These are phyloP conservation scores for Pseudogymnoascus sp. DNA, from an alignment of 2,329 filamentous ascomycete genomes.

Conservation along the genomic window DNA sequence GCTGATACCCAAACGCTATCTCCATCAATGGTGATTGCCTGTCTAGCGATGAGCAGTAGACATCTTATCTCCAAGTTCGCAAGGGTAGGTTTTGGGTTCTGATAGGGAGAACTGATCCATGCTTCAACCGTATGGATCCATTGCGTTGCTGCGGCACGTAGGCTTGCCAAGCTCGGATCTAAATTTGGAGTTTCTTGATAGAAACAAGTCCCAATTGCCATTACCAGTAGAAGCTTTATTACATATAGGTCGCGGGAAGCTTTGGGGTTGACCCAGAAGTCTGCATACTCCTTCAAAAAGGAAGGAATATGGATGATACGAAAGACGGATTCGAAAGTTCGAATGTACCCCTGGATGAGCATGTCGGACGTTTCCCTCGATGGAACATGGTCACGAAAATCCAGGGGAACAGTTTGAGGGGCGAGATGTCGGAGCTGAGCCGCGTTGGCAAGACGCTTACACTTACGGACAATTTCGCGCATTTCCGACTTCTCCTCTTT, in stretches of 20 bases:
- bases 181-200: conserved; percentile 2
- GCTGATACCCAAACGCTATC: conserved; percentile 44
- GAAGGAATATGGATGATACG: conserved; percentile 36
- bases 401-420: background rate
- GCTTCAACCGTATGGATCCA: conserved; percentile 46
- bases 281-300: conserved; percentile 35
- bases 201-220: conserved; percentile 11
- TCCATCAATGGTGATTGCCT: conserved; percentile 37
- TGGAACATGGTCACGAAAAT: conserved; percentile 6
- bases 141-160: conserved; percentile 36
- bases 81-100: conserved; percentile 40
- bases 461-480: background rate
- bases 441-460: background rate
- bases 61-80: conserved; percentile 42
- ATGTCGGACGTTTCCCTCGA: background rate
- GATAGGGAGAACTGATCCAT: conserved; percentile 41
- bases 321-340: conserved; percentile 34
- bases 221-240: conserved; percentile 6
- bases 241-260: background rate
- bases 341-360: conserved; percentile 29
- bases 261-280: conserved; percentile 30
- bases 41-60: conserved; percentile 42
- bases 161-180: conserved; percentile 6
- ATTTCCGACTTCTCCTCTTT: background rate
- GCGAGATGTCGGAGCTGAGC: background rate